Evolutionary conservation across 768 basidiomycete genomes (phyloP).

Genomic region (Tulasnella sp.): DNA sequence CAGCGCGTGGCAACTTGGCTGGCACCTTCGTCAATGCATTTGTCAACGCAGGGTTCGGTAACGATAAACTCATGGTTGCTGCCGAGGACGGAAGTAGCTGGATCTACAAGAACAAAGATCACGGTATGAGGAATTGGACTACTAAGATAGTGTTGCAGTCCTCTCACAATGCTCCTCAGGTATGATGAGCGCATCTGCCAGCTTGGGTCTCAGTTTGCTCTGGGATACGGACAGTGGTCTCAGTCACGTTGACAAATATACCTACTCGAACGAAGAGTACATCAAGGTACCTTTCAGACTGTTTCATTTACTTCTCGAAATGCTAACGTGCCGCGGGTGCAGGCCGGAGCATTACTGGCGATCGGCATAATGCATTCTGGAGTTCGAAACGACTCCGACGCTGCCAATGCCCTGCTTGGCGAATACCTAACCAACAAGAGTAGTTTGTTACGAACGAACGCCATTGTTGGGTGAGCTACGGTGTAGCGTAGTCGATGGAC

Average conservation of each 20-base stretch:
- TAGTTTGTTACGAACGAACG: conserved; percentile 67
- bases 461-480: conserved; percentile 54
- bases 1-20: conserved; percentile 87
- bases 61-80: conserved; percentile 96
- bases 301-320: not conserved
- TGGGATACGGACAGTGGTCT: conserved; percentile 97
- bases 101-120: conserved; percentile 99
- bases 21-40: conserved; percentile 98
- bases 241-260: conserved; percentile 93
- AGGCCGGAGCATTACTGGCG: conserved; percentile 89
- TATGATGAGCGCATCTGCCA: conserved; percentile 95
- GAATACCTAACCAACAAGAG: conserved; percentile 87
- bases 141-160: not conserved
- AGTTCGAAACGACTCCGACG: conserved; percentile 86
- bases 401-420: conserved; percentile 78
- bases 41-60: conserved; percentile 96
- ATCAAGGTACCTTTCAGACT: conserved; percentile 53
- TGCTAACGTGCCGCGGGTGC: not conserved
- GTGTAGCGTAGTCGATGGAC: not conserved
- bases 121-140: conserved; percentile 43
- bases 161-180: conserved; percentile 32
- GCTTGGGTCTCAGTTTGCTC: conserved; percentile 79
- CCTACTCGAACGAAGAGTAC: conserved; percentile 89
- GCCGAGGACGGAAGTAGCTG: conserved; percentile 94
- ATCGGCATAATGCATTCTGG: conserved; percentile 86